Evolutionary conservation across 768 basidiomycete species (phyloP).

Genomic region (Termitomyces eurrhizus): DNA sequence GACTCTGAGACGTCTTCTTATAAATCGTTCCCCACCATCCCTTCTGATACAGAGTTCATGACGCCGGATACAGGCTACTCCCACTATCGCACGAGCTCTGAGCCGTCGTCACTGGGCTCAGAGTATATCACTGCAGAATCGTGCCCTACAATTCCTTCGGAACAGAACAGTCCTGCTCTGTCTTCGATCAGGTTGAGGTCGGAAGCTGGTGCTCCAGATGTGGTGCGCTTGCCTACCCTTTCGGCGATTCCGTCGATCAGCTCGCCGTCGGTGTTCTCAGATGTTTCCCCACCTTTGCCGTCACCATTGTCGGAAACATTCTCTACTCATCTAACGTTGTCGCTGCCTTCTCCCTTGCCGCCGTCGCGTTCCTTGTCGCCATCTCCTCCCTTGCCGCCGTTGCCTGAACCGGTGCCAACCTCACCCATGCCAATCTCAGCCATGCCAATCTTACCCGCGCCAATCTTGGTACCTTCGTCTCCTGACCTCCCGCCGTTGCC

Average conservation of each 20-base stretch:
- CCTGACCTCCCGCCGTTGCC: constrained; percentile 23
- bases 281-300: constrained; percentile 14
- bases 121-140: constrained; percentile 48
- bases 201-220: constrained; percentile 25
- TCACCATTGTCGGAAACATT: constrained; percentile 23
- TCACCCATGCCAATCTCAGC: constrained; percentile 26
- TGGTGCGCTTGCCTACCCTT: constrained; percentile 14
- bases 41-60: constrained; percentile 41
- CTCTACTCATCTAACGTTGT: constrained; percentile 12
- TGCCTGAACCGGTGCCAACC: constrained; percentile 20
- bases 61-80: constrained; percentile 27
- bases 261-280: constrained; percentile 15
- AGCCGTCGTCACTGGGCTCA: constrained; percentile 26
- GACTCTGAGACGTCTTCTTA: constrained; percentile 49
- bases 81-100: constrained; percentile 27
- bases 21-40: constrained; percentile 56
- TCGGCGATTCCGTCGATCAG: constrained; percentile 14
- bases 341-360: constrained; percentile 6
- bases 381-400: constrained; percentile 10
- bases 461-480: constrained; percentile 23
- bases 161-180: constrained; percentile 37
- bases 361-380: constrained; percentile 6
- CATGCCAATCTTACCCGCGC: constrained; percentile 9
- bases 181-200: constrained; percentile 29
- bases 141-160: constrained; percentile 41